Evolutionary conservation across 345 rosid genomes (phyloP).

Genomic region (Eutrema yunnanense): DNA sequence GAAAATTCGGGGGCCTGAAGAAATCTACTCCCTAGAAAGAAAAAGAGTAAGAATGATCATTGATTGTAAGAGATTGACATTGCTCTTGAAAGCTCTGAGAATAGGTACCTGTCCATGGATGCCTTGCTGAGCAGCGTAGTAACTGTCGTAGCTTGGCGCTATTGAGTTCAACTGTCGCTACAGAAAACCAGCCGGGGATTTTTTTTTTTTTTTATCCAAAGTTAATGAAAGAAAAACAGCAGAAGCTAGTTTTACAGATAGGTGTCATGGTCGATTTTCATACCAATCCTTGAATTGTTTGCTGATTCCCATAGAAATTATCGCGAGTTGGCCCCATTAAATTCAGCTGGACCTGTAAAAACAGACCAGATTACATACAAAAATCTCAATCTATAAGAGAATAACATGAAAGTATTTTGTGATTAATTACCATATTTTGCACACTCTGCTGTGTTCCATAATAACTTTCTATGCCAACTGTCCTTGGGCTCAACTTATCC

Average conservation of each 20-base stretch:
- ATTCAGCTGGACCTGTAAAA: slow-evolving; percentile 54
- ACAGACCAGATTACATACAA: background rate
- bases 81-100: background rate
- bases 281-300: slow-evolving; percentile 57
- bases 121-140: slow-evolving; percentile 46
- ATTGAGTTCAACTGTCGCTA: slow-evolving; percentile 59
- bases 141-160: slow-evolving; percentile 52
- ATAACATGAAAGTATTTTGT: background rate
- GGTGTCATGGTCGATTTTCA: slow-evolving; percentile 25
- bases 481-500: slow-evolving; percentile 49
- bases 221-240: slow-evolving; percentile 21
- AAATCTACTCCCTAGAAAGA: slow-evolving; percentile 55
- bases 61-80: background rate
- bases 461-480: slow-evolving; percentile 43
- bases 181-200: slow-evolving; percentile 13
- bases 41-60: background rate
- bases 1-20: slow-evolving; percentile 48
- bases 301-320: slow-evolving; percentile 47
- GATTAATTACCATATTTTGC: slow-evolving; percentile 41
- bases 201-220: slow-evolving; percentile 15
- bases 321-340: slow-evolving; percentile 55
- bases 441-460: slow-evolving; percentile 44
- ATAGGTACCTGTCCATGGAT: slow-evolving; percentile 50
- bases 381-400: background rate
- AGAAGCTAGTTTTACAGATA: slow-evolving; percentile 11